These are phyloP conservation scores for Galerina marginata DNA, from an alignment of 768 basidiomycete genomes.

Conservation along the genomic window DNA sequence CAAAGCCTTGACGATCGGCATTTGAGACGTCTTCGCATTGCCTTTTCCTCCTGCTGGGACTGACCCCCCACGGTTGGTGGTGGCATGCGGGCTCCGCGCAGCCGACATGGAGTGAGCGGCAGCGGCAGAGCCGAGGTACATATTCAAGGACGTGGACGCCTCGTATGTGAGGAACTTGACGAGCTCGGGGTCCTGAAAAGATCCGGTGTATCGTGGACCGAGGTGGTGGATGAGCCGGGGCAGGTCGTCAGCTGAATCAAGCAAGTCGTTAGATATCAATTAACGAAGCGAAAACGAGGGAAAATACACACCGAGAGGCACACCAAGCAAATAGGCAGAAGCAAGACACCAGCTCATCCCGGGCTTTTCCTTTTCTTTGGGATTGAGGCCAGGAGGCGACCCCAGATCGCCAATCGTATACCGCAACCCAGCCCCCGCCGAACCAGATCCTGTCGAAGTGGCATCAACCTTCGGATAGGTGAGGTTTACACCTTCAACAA, in stretches of 20 bases:
- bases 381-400: conserved; percentile 11
- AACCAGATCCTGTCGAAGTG: conserved; percentile 7
- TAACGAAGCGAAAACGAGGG: not conserved
- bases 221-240: conserved; percentile 81
- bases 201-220: conserved; percentile 77
- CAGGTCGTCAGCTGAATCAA: conserved; percentile 63
- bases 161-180: conserved; percentile 85
- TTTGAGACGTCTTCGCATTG: conserved; percentile 6
- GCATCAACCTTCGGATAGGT: conserved; percentile 61
- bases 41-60: conserved; percentile 1
- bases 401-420: conserved; percentile 63
- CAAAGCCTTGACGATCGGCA: conserved; percentile 55
- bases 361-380: conserved; percentile 8
- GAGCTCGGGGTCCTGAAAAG: conserved; percentile 75
- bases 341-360: conserved; percentile 71
- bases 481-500: conserved; percentile 67
- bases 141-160: conserved; percentile 82
- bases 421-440: conserved; percentile 13
- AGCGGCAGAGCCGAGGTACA: conserved; percentile 61
- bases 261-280: conserved; percentile 10
- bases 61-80: not conserved
- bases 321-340: conserved; percentile 65
- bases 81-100: not conserved
- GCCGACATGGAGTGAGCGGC: not conserved
- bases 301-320: conserved; percentile 54